Conservation (phyloP, 805 yeast species). For the Metschnikowia bowlesiae region DNA sequence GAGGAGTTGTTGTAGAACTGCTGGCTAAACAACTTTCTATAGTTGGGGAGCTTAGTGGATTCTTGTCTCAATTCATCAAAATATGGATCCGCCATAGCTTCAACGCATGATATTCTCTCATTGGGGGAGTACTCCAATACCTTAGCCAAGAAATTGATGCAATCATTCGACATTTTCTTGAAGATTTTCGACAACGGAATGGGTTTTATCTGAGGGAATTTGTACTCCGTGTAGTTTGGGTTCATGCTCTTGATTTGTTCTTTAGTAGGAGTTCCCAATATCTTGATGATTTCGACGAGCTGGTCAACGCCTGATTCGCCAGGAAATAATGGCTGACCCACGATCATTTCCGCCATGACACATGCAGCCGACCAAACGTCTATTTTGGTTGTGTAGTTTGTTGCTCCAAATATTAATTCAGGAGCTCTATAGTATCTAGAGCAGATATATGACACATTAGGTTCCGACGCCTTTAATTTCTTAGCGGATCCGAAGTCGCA, state of each 20-base stretch:
- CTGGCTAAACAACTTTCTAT: conserved; percentile 39
- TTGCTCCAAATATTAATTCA: conserved; percentile 94
- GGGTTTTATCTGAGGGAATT: conserved; percentile 83
- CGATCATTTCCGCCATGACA: conserved; percentile 92
- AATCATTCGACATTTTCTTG: conserved; percentile 50
- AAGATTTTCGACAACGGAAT: conserved; percentile 68
- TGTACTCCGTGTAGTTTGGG: conserved; percentile 95
- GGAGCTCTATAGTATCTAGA: conserved; percentile 97
- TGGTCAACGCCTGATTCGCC: conserved; percentile 98
- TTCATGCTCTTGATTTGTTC: conserved; percentile 94
- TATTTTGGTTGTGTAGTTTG: conserved; percentile 92
- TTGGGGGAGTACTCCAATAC: conserved; percentile 67
- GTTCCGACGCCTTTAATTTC: conserved; percentile 81
- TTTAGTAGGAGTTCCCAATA: conserved; percentile 89
- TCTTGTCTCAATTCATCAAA: conserved; percentile 49
- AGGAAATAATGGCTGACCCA: conserved; percentile 96
- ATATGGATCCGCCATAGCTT: conserved; percentile 49
- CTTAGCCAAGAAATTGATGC: conserved; percentile 51
- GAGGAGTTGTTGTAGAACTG: conserved; percentile 28
- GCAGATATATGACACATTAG: conserved; percentile 94
- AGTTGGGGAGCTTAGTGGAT: conserved; percentile 38
- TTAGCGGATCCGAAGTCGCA: conserved; percentile 98
- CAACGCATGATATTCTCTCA: conserved; percentile 56
- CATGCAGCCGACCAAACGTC: conserved; percentile 98
- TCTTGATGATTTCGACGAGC: conserved; percentile 91